Evolutionary conservation across 2,329 filamentous ascomycete genomes (phyloP).

Genomic region (Phyllosticta citrichinensis): DNA sequence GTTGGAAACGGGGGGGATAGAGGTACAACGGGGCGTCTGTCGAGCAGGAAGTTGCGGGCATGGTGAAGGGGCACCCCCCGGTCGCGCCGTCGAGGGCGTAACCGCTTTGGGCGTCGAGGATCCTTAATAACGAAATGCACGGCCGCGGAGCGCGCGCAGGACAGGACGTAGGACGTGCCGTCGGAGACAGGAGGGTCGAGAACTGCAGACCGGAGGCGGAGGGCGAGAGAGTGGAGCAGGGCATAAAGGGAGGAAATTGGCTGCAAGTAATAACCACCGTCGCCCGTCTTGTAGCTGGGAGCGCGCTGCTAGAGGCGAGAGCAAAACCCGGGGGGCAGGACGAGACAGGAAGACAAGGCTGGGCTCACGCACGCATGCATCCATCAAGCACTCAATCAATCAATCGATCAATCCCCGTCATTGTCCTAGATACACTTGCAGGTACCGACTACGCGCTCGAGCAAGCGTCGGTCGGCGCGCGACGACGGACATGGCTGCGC

Average conservation of each 20-base stretch:
- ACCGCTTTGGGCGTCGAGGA: slow-evolving; percentile 8
- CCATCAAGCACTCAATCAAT: background rate
- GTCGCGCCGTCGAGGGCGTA: slow-evolving; percentile 1
- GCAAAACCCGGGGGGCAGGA: slow-evolving; percentile 5
- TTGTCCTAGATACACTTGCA: too few species aligned
- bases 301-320: background rate
- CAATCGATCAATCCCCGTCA: too few species aligned
- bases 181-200: background rate
- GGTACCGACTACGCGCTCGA: background rate
- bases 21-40: slow-evolving; percentile 2
- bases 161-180: background rate
- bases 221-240: background rate
- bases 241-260: background rate
- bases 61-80: slow-evolving; percentile 9
- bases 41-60: slow-evolving; percentile 10
- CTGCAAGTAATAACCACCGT: background rate
- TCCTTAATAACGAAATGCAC: slow-evolving; percentile 10
- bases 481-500: background rate
- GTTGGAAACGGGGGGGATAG: slow-evolving; percentile 13
- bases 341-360: background rate
- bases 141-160: background rate
- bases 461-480: background rate
- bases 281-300: too few species aligned
- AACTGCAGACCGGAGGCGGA: background rate
- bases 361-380: slow-evolving; percentile 1